Conservation (phyloP, 768 basidiomycete genomes). For the Daedalea quercina region DNA sequence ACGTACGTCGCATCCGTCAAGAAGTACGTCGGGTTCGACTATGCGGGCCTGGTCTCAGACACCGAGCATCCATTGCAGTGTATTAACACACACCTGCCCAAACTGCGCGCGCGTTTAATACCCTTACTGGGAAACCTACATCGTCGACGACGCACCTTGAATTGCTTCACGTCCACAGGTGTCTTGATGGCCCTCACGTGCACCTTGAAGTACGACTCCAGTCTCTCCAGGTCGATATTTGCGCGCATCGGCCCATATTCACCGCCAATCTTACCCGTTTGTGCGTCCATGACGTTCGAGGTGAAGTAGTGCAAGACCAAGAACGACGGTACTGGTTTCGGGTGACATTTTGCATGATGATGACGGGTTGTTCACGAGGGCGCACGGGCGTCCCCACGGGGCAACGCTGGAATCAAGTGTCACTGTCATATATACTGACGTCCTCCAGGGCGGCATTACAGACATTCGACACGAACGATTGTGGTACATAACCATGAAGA, state of each 20-base stretch:
- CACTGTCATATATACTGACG: too few species aligned
- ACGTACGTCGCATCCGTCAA: constrained; percentile 69
- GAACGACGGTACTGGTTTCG: too few species aligned
- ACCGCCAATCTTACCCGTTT: constrained; percentile 52
- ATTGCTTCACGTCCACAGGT: constrained; percentile 83
- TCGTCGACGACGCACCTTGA: constrained; percentile 56
- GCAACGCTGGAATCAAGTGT: too few species aligned
- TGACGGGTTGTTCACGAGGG: too few species aligned
- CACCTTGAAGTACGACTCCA: constrained; percentile 59
- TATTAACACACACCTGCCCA: constrained; percentile 58
- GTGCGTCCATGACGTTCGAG: neutral
- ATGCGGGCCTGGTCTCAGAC: constrained; percentile 2
- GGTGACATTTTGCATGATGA: too few species aligned
- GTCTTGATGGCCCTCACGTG: constrained; percentile 48
- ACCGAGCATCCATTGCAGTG: neutral
- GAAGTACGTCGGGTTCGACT: constrained; percentile 98
- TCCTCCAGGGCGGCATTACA: too few species aligned
- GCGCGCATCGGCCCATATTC: constrained; percentile 74
- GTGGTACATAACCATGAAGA: too few species aligned
- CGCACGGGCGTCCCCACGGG: too few species aligned
- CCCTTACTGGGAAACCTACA: neutral
- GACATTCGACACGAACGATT: too few species aligned
- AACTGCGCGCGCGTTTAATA: constrained; percentile 40
- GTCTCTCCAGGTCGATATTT: constrained; percentile 51
- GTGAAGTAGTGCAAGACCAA: neutral